Evolutionary conservation across 106 monocot genomes (phyloP), one percentile per base, ranked within the genome.

Genomic region (Dendrobium catenatum): DNA sequence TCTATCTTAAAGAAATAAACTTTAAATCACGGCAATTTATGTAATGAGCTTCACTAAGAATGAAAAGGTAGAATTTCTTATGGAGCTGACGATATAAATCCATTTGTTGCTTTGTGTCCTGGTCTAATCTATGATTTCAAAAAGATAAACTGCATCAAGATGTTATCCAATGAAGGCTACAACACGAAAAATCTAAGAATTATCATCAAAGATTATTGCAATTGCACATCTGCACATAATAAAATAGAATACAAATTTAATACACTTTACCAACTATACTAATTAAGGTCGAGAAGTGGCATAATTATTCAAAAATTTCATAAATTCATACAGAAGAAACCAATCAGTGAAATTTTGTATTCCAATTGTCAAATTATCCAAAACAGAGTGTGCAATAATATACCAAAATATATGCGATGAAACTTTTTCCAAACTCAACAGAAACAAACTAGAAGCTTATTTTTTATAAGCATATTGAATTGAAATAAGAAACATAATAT

Each of bases 111-210:
- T 7, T 15, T 31, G 5, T 56, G 78, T 6, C 83, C 78, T 0
- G 78, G 83, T 56, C 42, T 83, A 13, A 42, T 83, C 6, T 83
- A 83, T 42, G 83, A 83, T 73, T 72, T 70, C 0, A 22, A 33
- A 31, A 55, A 79, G 42, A 55, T 72, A 17, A 78, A 83, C 15
- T 78, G 72, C 40, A 51, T 83, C 0, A 78, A 42, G 0, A 70
- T 83, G 78, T n/a, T 83, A 5, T 83, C 78, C 42, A 78, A 55
- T 16, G 77, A 64, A 42, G 83, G 83, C 9, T 83, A 83, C 55
- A 83, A 17, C 31, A 72, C 42, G 1, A 79, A 51, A 17, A 55
- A 42, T 1, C 49, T 83, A 1, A 17, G 78, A 5, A 48, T 72
- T 3, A 24, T 83, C 37, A 83, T 78, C 22, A 78, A 78, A 20